phyloP scores from a whole-genome alignment of 768 basidiomycete genomes.

The Trametes coccinea region DNA sequence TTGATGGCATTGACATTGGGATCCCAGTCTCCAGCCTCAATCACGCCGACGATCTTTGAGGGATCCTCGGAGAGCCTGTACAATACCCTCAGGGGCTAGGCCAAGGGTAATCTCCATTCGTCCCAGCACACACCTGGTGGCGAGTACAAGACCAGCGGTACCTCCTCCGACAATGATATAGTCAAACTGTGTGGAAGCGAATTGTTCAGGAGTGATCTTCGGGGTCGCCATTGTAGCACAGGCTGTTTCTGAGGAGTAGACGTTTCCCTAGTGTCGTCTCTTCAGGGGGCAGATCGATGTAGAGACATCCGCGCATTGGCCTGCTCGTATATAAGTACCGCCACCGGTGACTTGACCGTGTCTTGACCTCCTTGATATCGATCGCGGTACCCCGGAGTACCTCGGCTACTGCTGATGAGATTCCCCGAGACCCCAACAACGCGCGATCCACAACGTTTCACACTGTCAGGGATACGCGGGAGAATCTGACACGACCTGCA shows the following conservation, averaged over 20 bases:
- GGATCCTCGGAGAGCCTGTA: slow-evolving; percentile 31
- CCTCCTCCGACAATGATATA: slow-evolving; percentile 24
- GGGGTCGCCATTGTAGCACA: not conserved
- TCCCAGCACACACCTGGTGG: slow-evolving; percentile 11
- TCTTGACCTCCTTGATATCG: no score
- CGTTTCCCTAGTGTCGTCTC: not conserved
- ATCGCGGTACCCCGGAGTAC: no score
- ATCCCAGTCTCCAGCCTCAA: slow-evolving; percentile 33
- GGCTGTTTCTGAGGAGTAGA: not conserved
- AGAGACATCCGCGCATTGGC: no score
- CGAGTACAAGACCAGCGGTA: slow-evolving; percentile 20
- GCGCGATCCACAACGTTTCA: no score
- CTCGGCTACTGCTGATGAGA: no score
- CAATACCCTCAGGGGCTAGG: no score
- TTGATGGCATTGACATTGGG: slow-evolving; percentile 12
- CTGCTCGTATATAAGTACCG: no score
- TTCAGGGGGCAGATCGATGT: no score
- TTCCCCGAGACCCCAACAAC: no score
- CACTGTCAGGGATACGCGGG: no score
- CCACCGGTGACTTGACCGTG: no score
- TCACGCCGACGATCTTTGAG: slow-evolving; percentile 29
- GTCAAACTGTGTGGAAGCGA: slow-evolving; percentile 12
- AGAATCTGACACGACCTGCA: not conserved
- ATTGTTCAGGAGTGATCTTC: slow-evolving; percentile 1
- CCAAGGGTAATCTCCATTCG: not conserved